Percentiles rank a stretch among this genome's conserved stretches.
Conservation (phyloP, 441 rosid species). For the Melastoma candidum region DNA sequence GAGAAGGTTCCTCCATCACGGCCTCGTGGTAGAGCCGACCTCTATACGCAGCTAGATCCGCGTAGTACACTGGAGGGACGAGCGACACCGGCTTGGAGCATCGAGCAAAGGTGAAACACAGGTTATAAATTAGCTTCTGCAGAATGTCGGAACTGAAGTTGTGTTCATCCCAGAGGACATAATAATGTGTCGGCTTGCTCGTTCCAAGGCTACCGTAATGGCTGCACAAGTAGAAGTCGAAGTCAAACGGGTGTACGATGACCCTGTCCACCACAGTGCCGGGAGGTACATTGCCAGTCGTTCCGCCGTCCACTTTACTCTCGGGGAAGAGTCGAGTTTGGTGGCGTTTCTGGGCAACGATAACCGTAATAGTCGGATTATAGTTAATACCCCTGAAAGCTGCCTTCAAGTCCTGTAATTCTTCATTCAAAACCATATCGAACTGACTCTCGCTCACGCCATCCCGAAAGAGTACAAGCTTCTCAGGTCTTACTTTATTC, state of each 20-base stretch:
- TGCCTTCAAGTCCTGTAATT: slow-evolving; percentile 39
- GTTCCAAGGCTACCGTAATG: slow-evolving; percentile 72
- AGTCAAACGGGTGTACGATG: slow-evolving; percentile 60
- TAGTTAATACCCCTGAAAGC: slow-evolving; percentile 29
- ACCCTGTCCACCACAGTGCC: slow-evolving; percentile 72
- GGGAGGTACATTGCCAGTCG: slow-evolving; percentile 46
- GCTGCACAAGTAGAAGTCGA: slow-evolving; percentile 68
- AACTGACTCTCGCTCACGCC: slow-evolving; percentile 87
- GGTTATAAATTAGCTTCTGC: slow-evolving; percentile 56
- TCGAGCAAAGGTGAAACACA: slow-evolving; percentile 76
- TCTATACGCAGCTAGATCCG: slow-evolving; percentile 65
- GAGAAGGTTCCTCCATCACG: slow-evolving; percentile 29
- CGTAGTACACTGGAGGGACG: slow-evolving; percentile 70
- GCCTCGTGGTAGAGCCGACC: slow-evolving; percentile 63
- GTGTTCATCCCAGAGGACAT: slow-evolving; percentile 64
- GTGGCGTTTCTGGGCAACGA: slow-evolving; percentile 83
- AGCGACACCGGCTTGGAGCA: slow-evolving; percentile 76
- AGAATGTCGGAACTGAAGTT: slow-evolving; percentile 44
- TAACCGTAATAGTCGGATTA: slow-evolving; percentile 46
- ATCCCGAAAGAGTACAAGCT: slow-evolving; percentile 61
- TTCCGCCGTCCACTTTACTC: slow-evolving; percentile 22
- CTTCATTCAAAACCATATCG: slow-evolving; percentile 78
- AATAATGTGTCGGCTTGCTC: slow-evolving; percentile 76
- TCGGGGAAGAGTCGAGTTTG: slow-evolving; percentile 59
- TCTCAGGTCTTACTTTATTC: slow-evolving; percentile 36